Base-by-base conservation (phyloP, 352 stramenopile species). In the Globisporangium canariense region DNA sequence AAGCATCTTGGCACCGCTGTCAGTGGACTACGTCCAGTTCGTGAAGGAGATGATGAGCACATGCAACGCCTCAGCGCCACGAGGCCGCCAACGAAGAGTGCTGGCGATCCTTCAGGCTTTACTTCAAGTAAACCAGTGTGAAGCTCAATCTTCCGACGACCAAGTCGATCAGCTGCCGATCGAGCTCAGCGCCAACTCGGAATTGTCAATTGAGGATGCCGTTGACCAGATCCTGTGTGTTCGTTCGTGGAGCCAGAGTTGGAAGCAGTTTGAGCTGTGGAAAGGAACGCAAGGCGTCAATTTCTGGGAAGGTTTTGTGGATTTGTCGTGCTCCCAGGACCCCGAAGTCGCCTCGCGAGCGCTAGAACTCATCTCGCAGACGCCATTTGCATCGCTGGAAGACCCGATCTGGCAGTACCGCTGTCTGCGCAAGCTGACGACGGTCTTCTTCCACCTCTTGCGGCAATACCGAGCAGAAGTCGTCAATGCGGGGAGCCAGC, bases 361-460 rank as follows among this genome's bases (percentile, higher is more conserved):
- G 8, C 75, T 95, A 3, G 64, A 75, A 9, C 64, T 95, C 0
- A 49, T 91, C 51, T 68, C 65, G 2, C 71, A 73, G 28, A 85
- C 74, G 7, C 79, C 84, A 5, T 91, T 93, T 58, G 62, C 76
- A 46, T 82, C 78, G 36, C 70, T 95, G 0, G 84, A 95, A 60
- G 76, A 93, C 58, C 82, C 86, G 0, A 49, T 68, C 10, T 91
- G 86, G 81, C 86, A 93, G 51, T 91, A 90, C 56, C 79, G 75
- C 9, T 91, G 81, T 46, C 41, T 93, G 18, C 74, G 75, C 22
- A 90, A 91, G 43, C 64, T 92, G 18, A 76, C 70, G 4, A 56
- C 43, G 1, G 71, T 79, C 2, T 94, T 83, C 64, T 90, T 90
- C 58, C 74, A 73, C n/a, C 49, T 79, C 3, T 51, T 94, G 18